Evolutionary conservation across 768 basidiomycete genomes (phyloP).

Genomic region (Boletus reticulatus): DNA sequence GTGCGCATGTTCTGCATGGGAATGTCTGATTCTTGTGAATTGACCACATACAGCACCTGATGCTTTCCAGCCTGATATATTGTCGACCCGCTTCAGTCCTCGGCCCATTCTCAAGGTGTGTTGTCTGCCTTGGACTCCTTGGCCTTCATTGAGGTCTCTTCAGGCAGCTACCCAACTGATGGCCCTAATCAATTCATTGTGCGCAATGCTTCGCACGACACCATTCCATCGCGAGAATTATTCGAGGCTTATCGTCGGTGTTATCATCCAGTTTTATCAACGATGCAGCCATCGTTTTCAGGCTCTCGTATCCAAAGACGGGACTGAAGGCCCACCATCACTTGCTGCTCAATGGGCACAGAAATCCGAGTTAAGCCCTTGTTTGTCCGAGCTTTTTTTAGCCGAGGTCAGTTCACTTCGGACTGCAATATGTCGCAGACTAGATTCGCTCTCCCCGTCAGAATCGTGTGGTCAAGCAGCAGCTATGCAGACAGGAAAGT

Average conservation of each 20-base stretch:
- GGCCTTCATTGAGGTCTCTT: constrained; percentile 1
- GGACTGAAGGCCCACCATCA: constrained; percentile 46
- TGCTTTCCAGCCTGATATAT: constrained; percentile 81
- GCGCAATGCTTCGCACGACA: constrained; percentile 84
- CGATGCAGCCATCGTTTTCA: constrained; percentile 89
- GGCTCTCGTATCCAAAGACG: constrained; percentile 53
- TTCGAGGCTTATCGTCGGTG: constrained; percentile 86
- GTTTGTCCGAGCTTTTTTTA: constrained; percentile 62
- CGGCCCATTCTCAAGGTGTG: constrained; percentile 79
- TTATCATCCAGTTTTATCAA: constrained; percentile 96
- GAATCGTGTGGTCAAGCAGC: constrained; percentile 44
- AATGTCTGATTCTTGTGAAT: not conserved
- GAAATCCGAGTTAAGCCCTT: constrained; percentile 70
- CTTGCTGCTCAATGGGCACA: constrained; percentile 84
- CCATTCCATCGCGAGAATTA: constrained; percentile 97
- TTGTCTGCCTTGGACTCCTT: not conserved
- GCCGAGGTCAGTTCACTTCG: constrained; percentile 44
- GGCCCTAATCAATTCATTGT: constrained; percentile 88
- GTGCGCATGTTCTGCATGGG: constrained; percentile 37
- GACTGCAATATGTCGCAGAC: not conserved
- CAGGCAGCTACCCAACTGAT: constrained; percentile 84
- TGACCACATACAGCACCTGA: constrained; percentile 57
- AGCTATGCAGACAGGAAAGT: constrained; percentile 74
- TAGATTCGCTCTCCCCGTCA: constrained; percentile 19
- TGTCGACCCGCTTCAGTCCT: constrained; percentile 58